Evolutionary conservation across 108 stramenopile genomes (phyloP).

Genomic region (Licmophora abbreviata): DNA sequence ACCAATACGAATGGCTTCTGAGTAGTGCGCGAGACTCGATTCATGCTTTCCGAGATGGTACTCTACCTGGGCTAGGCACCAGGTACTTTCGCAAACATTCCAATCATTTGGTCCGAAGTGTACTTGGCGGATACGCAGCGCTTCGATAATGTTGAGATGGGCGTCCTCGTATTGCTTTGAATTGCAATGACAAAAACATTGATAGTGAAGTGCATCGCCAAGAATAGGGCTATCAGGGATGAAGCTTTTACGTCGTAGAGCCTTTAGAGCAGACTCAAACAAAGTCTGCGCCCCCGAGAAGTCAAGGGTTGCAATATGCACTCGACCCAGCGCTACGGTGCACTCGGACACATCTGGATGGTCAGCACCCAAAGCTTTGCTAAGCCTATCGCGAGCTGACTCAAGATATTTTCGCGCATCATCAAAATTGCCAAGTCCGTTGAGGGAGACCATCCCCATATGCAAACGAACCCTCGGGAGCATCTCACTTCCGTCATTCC

Average conservation of each 20-base stretch:
- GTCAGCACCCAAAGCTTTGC: no score
- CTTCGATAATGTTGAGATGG: conserved; percentile 25
- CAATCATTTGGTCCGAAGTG: conserved; percentile 10
- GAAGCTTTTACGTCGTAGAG: no score
- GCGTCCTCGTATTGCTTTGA: conserved; percentile 34
- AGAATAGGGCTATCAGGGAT: background rate
- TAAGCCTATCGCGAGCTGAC: no score
- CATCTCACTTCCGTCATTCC: no score
- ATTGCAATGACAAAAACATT: conserved; percentile 24
- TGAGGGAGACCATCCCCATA: no score
- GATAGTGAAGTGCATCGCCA: conserved; percentile 15
- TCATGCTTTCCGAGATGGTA: conserved; percentile 23
- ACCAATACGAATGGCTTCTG: conserved; percentile 14
- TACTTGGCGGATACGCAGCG: conserved; percentile 27
- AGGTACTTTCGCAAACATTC: conserved; percentile 18
- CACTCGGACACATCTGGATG: no score
- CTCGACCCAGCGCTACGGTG: conserved; percentile 27
- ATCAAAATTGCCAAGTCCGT: no score
- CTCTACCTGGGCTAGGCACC: conserved; percentile 1
- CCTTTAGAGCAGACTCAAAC: conserved; percentile 30
- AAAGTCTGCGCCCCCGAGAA: conserved; percentile 19
- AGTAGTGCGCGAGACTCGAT: conserved; percentile 25
- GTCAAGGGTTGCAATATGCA: conserved; percentile 20
- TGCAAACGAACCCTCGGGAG: no score
- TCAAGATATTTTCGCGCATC: no score